These are phyloP conservation scores for Syncephalastrum contaminatum DNA, from an alignment of 371 early-diverging fungal species.

Conservation along the genomic window DNA sequence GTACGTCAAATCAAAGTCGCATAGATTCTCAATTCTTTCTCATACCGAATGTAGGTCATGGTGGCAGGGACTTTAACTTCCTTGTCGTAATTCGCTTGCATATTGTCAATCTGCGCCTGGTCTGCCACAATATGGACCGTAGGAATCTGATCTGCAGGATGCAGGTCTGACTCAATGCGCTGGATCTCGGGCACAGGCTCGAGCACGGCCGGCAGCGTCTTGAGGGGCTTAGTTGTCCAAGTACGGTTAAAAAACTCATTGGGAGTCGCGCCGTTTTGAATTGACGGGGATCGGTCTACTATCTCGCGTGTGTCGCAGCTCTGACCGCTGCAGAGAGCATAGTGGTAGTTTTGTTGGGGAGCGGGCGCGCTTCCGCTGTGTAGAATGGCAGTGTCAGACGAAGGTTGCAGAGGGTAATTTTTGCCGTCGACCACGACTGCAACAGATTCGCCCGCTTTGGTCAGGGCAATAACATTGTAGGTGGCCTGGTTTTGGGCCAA, in stretches of 20 bases:
- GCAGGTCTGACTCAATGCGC: constrained; percentile 5
- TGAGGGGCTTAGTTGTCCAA: constrained; percentile 16
- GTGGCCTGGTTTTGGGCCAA: constrained; percentile 1
- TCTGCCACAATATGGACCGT: constrained; percentile 28
- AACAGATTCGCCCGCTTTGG: neutral
- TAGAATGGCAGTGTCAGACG: constrained; percentile 5
- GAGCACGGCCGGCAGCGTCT: constrained; percentile 7
- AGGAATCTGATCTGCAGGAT: constrained; percentile 27
- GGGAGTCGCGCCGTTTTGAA: neutral
- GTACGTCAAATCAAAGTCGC: neutral
- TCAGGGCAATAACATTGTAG: constrained; percentile 4
- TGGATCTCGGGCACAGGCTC: constrained; percentile 5
- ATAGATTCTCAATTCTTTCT: neutral
- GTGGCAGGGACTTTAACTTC: constrained; percentile 12
- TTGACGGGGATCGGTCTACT: constrained; percentile 5
- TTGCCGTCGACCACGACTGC: constrained; percentile 12
- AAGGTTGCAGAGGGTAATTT: constrained; percentile 3
- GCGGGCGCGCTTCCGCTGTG: constrained; percentile 7
- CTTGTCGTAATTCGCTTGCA: constrained; percentile 18
- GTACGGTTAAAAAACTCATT: constrained; percentile 18
- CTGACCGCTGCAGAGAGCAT: neutral
- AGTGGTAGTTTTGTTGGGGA: constrained; percentile 6
- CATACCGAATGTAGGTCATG: constrained; percentile 35
- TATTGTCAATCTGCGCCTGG: constrained; percentile 12
- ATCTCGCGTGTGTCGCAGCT: neutral